These are phyloP conservation scores for Geotrichum europaeum DNA, from an alignment of 1,139 yeast genomes.

Conservation along the genomic window DNA sequence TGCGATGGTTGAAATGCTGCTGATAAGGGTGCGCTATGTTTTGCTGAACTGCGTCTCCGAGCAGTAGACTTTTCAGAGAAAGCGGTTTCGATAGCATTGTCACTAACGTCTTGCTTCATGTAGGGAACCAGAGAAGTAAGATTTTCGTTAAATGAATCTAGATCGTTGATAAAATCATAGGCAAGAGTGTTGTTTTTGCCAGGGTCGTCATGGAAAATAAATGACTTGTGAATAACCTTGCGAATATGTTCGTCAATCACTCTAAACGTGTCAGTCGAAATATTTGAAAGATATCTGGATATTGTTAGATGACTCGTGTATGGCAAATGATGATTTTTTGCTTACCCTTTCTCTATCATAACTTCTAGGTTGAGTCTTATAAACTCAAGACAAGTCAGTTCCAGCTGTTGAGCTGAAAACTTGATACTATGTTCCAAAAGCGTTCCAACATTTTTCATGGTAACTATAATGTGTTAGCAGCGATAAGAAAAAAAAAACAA, in stretches of 20 bases:
- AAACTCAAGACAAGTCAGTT: constrained; percentile 60
- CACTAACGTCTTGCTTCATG: constrained; percentile 5
- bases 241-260: constrained; percentile 9
- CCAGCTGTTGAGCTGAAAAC: constrained; percentile 49
- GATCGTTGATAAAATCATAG: constrained; percentile 10
- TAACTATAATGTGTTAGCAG: constrained; percentile 31
- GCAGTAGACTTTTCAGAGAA: neutral
- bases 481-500: neutral
- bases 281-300: constrained; percentile 9
- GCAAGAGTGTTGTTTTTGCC: neutral
- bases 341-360: constrained; percentile 47
- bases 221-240: neutral
- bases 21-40: neutral
- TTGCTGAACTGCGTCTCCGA: constrained; percentile 6
- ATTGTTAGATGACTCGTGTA: neutral
- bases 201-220: neutral
- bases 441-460: constrained; percentile 54
- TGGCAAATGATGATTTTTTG: neutral
- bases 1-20: neutral
- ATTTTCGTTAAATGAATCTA: constrained; percentile 13
- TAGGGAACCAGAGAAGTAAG: constrained; percentile 9
- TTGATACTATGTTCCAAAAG: constrained; percentile 51
- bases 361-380: constrained; percentile 61
- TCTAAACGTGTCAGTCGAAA: constrained; percentile 3
- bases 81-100: constrained; percentile 1